Evolutionary conservation across 148 eudicot genomes (phyloP).

Genomic region (Rhododendron simsii): DNA sequence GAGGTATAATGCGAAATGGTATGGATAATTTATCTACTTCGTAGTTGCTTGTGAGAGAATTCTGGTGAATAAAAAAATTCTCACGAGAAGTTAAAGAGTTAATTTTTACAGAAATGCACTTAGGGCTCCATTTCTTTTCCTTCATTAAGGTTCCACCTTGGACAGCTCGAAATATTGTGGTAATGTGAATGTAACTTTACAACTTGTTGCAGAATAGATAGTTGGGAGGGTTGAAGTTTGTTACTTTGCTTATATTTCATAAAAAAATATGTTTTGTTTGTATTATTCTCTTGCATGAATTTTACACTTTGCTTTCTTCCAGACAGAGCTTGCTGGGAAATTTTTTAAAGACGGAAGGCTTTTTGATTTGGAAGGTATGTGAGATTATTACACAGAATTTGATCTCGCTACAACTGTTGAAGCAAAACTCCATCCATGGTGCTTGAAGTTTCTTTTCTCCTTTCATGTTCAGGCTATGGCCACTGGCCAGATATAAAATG

Average conservation of each 20-base stretch:
- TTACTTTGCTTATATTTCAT: not conserved
- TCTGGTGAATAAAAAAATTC: not conserved
- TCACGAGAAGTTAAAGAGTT: not conserved
- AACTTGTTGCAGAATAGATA: not conserved
- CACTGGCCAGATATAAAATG: not conserved
- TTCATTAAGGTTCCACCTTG: not conserved
- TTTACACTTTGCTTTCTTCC: conserved; percentile 15
- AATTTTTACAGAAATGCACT: not conserved
- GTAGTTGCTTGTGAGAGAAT: not conserved
- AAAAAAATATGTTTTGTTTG: conserved; percentile 1
- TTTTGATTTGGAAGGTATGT: conserved; percentile 76
- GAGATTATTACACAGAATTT: not conserved
- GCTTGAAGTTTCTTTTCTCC: not conserved
- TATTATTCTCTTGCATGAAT: not conserved
- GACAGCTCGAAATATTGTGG: not conserved
- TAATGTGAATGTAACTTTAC: not conserved
- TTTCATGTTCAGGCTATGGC: not conserved
- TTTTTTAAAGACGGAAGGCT: conserved; percentile 78
- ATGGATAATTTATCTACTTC: not conserved
- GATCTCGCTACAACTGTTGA: not conserved
- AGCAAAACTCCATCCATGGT: not conserved
- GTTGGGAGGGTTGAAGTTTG: conserved; percentile 6
- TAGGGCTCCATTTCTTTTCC: not conserved
- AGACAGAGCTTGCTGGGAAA: conserved; percentile 64
- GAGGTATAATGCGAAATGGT: conserved; percentile 50